phyloP scores from a whole-genome alignment of 2,329 filamentous ascomycete species.

The Colletotrichum cereale region DNA sequence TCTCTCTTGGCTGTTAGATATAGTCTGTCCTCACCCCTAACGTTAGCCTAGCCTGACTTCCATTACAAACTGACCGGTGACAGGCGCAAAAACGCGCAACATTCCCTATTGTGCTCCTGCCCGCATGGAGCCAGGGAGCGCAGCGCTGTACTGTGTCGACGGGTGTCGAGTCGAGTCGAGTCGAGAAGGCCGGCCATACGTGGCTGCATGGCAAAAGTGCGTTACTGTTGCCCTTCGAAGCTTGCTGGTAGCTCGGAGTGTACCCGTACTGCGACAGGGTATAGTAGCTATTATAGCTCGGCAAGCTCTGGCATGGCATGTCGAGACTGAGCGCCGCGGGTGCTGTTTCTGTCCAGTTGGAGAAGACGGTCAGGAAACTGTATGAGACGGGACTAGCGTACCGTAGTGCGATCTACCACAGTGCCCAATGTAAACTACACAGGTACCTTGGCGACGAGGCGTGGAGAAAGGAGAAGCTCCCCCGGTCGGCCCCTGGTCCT shows the following conservation, averaged over 20 bases:
- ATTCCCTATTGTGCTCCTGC: background rate
- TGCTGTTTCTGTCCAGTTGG: conserved; percentile 15
- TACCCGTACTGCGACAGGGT: conserved; percentile 12
- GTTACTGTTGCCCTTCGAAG: background rate
- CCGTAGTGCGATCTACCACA: background rate
- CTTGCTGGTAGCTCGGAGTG: background rate
- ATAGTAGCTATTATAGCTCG: background rate
- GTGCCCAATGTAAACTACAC: too few relatives aligned
- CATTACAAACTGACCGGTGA: background rate
- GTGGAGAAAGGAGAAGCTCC: conserved; percentile 29
- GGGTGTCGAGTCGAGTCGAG: background rate
- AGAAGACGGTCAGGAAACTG: conserved; percentile 1
- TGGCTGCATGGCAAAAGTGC: background rate
- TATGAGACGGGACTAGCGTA: background rate
- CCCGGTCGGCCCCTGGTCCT: conserved; percentile 12
- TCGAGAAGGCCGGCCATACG: background rate
- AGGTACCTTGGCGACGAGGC: background rate
- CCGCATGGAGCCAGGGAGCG: background rate
- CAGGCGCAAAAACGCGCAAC: background rate
- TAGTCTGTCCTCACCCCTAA: background rate
- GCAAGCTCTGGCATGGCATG: background rate
- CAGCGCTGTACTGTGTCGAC: background rate
- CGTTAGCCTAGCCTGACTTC: background rate
- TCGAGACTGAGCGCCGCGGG: conserved; percentile 7
- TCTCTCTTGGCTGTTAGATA: background rate